Percentiles rank a stretch among this genome's conserved stretches.
phyloP scores from a whole-genome alignment of 1,139 yeast genomes.

The Lodderomyces beijingensis region DNA sequence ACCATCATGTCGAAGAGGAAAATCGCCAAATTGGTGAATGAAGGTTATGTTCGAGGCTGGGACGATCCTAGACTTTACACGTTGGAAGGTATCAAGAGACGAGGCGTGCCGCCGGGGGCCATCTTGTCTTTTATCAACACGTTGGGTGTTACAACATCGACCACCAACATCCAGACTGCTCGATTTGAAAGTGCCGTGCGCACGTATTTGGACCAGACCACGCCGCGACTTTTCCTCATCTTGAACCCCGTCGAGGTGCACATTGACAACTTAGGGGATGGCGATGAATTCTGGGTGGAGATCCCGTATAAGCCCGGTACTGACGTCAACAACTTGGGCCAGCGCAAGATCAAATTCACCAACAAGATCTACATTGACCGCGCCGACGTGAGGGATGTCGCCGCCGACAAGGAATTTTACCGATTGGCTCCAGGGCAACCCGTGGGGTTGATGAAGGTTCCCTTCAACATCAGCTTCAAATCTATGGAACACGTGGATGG shows the following conservation, averaged over 20 bases:
- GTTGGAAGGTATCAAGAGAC: conserved; percentile 88
- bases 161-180: conserved; percentile 83
- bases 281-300: conserved; percentile 51
- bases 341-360: conserved; percentile 72
- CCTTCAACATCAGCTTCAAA: conserved; percentile 73
- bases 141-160: conserved; percentile 92
- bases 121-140: conserved; percentile 89
- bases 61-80: conserved; percentile 97
- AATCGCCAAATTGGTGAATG: conserved; percentile 97
- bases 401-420: conserved; percentile 54
- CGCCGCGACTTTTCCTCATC: conserved; percentile 94
- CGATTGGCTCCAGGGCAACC: conserved; percentile 92
- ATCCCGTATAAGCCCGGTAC: conserved; percentile 92
- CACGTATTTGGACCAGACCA: conserved; percentile 79
- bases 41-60: conserved; percentile 83
- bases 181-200: conserved; percentile 91
- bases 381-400: conserved; percentile 47
- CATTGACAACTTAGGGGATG: conserved; percentile 77
- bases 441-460: conserved; percentile 94
- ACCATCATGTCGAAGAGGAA: conserved; percentile 94
- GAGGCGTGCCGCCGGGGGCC: conserved; percentile 99
- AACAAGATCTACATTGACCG: conserved; percentile 81
- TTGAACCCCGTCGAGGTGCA: conserved; percentile 82
- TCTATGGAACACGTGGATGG: conserved; percentile 68
- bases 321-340: conserved; percentile 59